Base-by-base conservation (phyloP, 2,329 filamentous ascomycete species). In the Juglanconis juglandina region DNA sequence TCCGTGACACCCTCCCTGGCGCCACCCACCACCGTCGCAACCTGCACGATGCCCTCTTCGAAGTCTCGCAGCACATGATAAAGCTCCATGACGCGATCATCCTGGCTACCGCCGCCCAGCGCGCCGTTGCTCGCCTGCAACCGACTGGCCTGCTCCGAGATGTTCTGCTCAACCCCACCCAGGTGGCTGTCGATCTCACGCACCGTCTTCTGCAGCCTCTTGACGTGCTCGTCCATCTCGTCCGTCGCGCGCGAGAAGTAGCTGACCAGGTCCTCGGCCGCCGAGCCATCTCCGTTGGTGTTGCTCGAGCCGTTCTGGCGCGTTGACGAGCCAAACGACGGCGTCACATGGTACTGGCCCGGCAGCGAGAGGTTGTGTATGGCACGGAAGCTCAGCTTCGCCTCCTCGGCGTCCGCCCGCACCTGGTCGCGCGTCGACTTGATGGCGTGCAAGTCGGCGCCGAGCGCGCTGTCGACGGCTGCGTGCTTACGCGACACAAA, bases 131-230 rank as follows among this genome's bases (percentile, higher is more conserved):
- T 70, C 37, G 76, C 75, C 66, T 84, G 78, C 66, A 76, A 72
- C 48, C 83, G 79, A 67, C 84, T 83, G 61, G 87, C 78, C 70
- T 88, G 83, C 63, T 85, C 81, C 51, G 82, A 79, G 61, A 87
- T 76, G 41, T 78, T 82, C 13, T 79, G 77, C 70, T 88, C 85
- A n/a, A 89, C 80, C 8, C 83, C 82, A 63, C 85, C 79, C 63
- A 89, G 76, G 68, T 88, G 86, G 64, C 81, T 78, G 72, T 89
- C 87, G 56, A 89, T 87, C 69, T 89, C 86, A 58, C 79, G 77
- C 58, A 89, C 72, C 63, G 85, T 86, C 50, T 76, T 75, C 67
- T 83, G 81, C 67, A 87, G 87, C 62, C 76, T 80, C 47, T 77
- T 77, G 57, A 88, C 79, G 56, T 84, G 84, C 17, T 76, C 72